Percentiles rank a stretch among this genome's conserved stretches.
These are phyloP conservation scores for Neopestalotiopsis sp. DNA, from an alignment of 2,329 filamentous ascomycete species.

Conservation along the genomic window DNA sequence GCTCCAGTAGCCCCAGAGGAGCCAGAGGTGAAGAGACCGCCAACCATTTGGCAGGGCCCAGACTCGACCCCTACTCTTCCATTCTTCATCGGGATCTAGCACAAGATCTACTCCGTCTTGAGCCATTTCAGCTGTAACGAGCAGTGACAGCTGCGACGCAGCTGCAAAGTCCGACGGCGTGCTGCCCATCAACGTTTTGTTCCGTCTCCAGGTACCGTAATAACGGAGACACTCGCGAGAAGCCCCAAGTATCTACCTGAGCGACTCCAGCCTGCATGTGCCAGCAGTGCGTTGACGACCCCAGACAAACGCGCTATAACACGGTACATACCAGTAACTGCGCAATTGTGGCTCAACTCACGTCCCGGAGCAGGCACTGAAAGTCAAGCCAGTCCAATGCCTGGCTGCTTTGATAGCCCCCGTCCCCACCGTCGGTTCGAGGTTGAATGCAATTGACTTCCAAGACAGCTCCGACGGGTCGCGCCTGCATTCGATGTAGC, in stretches of 20 bases:
- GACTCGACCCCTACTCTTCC: neutral
- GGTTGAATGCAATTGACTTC: neutral
- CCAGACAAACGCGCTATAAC: neutral
- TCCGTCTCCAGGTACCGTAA: neutral
- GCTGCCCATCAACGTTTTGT: neutral
- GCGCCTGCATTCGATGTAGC: neutral
- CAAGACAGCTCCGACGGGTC: neutral
- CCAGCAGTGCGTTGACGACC: neutral
- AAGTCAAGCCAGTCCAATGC: too few relatives aligned
- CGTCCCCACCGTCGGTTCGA: neutral
- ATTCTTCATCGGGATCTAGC: neutral
- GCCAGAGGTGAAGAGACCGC: too few relatives aligned
- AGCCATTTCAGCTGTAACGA: neutral
- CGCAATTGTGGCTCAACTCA: neutral
- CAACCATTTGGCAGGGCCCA: neutral
- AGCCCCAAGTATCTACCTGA: neutral
- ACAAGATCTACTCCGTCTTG: neutral
- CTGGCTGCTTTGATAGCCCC: too few relatives aligned
- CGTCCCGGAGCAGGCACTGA: neutral
- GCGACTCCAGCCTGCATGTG: too few relatives aligned
- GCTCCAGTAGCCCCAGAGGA: too few relatives aligned
- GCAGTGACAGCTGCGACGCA: neutral
- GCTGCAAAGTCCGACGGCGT: neutral
- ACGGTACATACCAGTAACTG: neutral
- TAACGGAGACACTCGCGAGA: neutral